Percentiles rank a stretch among this genome's conserved stretches.
Conservation (phyloP, 352 stramenopile genomes). For the Thalassiosira mediterranea region DNA sequence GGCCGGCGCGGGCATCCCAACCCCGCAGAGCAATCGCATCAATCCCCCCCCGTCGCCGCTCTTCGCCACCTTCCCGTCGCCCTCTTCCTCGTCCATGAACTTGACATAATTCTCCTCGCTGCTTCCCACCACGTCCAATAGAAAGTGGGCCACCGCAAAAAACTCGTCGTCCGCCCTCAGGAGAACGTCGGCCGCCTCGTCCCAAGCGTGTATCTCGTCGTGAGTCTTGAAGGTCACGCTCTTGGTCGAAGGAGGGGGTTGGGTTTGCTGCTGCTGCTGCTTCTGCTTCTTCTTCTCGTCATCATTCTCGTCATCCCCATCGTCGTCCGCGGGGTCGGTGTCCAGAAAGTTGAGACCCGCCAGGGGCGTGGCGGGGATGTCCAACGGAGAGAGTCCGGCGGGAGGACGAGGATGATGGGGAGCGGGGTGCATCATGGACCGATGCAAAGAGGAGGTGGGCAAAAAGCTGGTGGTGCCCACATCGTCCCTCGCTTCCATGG, state of each 20-base stretch:
- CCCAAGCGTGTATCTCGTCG: slow-evolving; percentile 44
- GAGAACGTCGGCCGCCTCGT: slow-evolving; percentile 40
- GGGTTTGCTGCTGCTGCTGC: too few relatives aligned
- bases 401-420: too few relatives aligned
- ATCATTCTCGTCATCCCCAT: neutral
- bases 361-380: neutral
- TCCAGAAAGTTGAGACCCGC: too few relatives aligned
- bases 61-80: neutral
- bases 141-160: slow-evolving; percentile 40
- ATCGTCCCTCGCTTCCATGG: too few relatives aligned
- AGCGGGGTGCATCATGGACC: too few relatives aligned
- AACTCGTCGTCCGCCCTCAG: slow-evolving; percentile 45
- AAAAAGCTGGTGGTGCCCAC: too few relatives aligned
- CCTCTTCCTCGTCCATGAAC: neutral
- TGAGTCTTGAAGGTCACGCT: slow-evolving; percentile 45
- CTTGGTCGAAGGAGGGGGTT: slow-evolving; percentile 2
- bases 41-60: slow-evolving; percentile 1
- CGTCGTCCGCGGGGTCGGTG: too few relatives aligned
- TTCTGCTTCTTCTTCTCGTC: neutral
- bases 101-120: neutral
- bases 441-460: too few relatives aligned
- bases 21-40: slow-evolving; percentile 16
- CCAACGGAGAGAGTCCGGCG: too few relatives aligned
- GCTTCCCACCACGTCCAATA: slow-evolving; percentile 31
- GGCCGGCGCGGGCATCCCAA: too few relatives aligned